These are phyloP conservation scores for Globisporangium viniferum DNA, from an alignment of 352 stramenopile genomes.

Conservation along the genomic window DNA sequence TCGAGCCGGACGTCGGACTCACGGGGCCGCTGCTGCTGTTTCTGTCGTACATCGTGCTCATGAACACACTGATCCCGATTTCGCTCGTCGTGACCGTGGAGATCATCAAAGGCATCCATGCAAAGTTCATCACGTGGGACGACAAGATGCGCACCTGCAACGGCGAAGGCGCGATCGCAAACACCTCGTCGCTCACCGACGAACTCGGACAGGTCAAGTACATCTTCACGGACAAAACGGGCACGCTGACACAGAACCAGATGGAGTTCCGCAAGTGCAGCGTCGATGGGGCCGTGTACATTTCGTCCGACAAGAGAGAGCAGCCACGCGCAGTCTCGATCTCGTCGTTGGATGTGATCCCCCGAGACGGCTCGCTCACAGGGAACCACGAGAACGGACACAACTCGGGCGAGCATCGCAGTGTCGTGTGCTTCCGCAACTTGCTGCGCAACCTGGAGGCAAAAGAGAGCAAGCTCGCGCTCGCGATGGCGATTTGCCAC, in stretches of 20 bases:
- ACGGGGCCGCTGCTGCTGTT: slow-evolving; percentile 61
- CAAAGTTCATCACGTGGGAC: slow-evolving; percentile 81
- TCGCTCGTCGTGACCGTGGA: slow-evolving; percentile 90
- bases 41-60: slow-evolving; percentile 88
- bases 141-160: slow-evolving; percentile 46
- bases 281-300: slow-evolving; percentile 87
- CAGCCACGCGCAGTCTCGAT: slow-evolving; percentile 29
- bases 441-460: slow-evolving; percentile 47
- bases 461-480: slow-evolving; percentile 52
- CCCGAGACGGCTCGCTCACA: slow-evolving; percentile 11
- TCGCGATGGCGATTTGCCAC: slow-evolving; percentile 82
- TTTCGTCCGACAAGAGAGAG: slow-evolving; percentile 30
- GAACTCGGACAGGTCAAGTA: slow-evolving; percentile 91
- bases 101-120: slow-evolving; percentile 71
- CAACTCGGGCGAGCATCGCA: neutral
- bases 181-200: slow-evolving; percentile 90
- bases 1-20: slow-evolving; percentile 5
- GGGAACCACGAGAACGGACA: slow-evolving; percentile 11
- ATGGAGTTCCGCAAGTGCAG: slow-evolving; percentile 97
- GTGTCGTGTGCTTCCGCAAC: slow-evolving; percentile 40
- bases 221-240: slow-evolving; percentile 94
- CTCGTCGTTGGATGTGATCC: slow-evolving; percentile 27
- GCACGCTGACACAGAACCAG: slow-evolving; percentile 92
- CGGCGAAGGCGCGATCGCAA: slow-evolving; percentile 70
- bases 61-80: slow-evolving; percentile 93